phyloP scores from a whole-genome alignment of 1,284 basidiomycete species.

The Kwoniella shivajii region DNA sequence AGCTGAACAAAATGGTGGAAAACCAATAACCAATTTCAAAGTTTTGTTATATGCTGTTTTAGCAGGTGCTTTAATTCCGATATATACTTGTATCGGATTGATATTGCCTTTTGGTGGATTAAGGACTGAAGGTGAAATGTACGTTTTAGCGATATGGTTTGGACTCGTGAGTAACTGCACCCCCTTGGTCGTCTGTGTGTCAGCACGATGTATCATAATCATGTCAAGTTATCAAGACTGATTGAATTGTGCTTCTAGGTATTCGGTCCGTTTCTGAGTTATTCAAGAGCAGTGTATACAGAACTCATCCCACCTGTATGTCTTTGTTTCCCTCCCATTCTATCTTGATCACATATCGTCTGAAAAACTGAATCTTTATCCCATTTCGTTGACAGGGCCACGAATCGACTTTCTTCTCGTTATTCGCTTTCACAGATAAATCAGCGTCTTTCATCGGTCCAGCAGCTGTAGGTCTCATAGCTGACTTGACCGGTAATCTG shows the following conservation, averaged over 20 bases:
- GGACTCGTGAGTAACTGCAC: slow-evolving; percentile 61
- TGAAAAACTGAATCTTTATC: neutral
- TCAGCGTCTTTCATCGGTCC: slow-evolving; percentile 88
- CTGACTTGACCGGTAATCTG: slow-evolving; percentile 83
- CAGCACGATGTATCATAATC: too few species aligned
- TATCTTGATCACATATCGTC: neutral
- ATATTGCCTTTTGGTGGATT: slow-evolving; percentile 66
- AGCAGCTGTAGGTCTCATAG: slow-evolving; percentile 77
- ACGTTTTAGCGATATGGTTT: slow-evolving; percentile 75
- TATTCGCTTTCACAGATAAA: slow-evolving; percentile 80
- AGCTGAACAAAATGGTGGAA: neutral
- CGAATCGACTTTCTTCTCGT: slow-evolving; percentile 58
- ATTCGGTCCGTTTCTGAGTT: slow-evolving; percentile 52
- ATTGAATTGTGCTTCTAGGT: too few species aligned
- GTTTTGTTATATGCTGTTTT: slow-evolving; percentile 69
- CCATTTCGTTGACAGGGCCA: slow-evolving; percentile 32
- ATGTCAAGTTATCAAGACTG: too few species aligned
- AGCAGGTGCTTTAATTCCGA: slow-evolving; percentile 69
- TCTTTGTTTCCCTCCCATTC: neutral
- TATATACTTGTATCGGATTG: slow-evolving; percentile 81
- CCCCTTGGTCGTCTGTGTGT: too few species aligned
- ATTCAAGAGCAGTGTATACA: slow-evolving; percentile 51
- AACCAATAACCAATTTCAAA: slow-evolving; percentile 64
- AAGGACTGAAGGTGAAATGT: slow-evolving; percentile 80
- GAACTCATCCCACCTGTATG: slow-evolving; percentile 52